A percentile compares a stretch with the other conserved stretches of the same genome.
Conservation (phyloP, 2,329 filamentous ascomycete genomes). For the Lecanicillium sp. region DNA sequence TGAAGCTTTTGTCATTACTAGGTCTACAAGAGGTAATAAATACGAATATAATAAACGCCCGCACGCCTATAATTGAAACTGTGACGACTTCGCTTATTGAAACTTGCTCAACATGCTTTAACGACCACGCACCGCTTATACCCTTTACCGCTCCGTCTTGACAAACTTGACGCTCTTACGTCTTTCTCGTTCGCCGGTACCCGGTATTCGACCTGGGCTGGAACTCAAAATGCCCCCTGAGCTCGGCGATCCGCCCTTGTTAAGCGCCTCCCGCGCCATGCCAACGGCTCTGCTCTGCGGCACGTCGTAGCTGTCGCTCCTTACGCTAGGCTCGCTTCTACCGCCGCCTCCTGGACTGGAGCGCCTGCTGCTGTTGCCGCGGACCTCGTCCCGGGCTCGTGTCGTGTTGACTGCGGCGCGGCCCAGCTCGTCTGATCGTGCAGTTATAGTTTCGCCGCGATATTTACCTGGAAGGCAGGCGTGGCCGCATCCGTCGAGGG, state of each 20-base stretch:
- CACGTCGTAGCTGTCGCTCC: constrained; percentile 44
- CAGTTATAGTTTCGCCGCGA: constrained; percentile 37
- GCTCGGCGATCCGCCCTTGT: constrained; percentile 16
- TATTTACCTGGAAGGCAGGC: constrained; percentile 52
- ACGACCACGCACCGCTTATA: too few species aligned
- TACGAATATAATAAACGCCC: constrained; percentile 1
- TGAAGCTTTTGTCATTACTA: too few species aligned
- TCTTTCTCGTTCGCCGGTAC: constrained; percentile 39
- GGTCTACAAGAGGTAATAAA: too few species aligned
- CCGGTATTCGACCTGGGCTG: constrained; percentile 34
- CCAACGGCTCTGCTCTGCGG: constrained; percentile 53
- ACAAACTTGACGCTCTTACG: constrained; percentile 59
- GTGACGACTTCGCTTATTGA: too few species aligned
- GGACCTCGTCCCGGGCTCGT: constrained; percentile 18
- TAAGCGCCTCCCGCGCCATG: constrained; percentile 46
- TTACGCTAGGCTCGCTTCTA: constrained; percentile 17
- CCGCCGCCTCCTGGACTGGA: constrained; percentile 19
- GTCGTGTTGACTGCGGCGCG: constrained; percentile 35
- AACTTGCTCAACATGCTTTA: too few species aligned
- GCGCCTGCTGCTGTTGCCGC: constrained; percentile 16
- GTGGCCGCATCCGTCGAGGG: constrained; percentile 57
- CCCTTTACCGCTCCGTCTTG: constrained; percentile 24
- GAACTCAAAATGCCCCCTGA: constrained; percentile 36
- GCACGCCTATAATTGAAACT: too few species aligned
- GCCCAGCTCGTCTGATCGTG: constrained; percentile 42